These are phyloP conservation scores for Immersiella caudata DNA, from an alignment of 495 filamentous ascomycete genomes.

Conservation along the genomic window DNA sequence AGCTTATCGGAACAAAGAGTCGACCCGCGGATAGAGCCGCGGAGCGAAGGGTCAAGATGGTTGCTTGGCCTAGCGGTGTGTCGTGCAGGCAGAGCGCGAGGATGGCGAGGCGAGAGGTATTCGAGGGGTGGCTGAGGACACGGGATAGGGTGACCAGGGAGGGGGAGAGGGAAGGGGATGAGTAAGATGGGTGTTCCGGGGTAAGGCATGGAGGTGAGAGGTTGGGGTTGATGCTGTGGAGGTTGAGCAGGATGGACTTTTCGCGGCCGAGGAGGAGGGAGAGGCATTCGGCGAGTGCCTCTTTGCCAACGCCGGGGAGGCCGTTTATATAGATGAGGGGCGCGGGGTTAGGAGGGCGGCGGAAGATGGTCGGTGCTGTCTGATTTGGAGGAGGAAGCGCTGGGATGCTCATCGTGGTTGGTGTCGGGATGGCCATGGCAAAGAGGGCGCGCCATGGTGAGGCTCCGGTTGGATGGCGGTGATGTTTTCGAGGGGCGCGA, in stretches of 20 bases:
- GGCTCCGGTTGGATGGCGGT: no score
- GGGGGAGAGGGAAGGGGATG: not conserved
- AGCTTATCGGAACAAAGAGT: constrained; percentile 25
- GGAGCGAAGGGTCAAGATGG: constrained; percentile 20
- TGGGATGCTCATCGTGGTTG: not conserved
- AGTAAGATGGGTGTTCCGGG: not conserved
- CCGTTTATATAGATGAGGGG: constrained; percentile 39
- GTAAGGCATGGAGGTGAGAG: no score
- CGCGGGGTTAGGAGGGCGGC: constrained; percentile 20
- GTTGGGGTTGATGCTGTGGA: no score
- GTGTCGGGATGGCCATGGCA: not conserved
- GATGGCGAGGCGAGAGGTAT: constrained; percentile 25
- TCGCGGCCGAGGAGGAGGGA: constrained; percentile 30
- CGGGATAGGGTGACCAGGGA: constrained; percentile 24
- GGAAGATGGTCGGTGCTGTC: not conserved
- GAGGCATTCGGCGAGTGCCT: constrained; percentile 34
- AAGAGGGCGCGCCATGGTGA: no score
- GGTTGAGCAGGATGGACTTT: constrained; percentile 32
- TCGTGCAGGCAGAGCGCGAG: constrained; percentile 29
- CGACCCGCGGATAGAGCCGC: constrained; percentile 26
- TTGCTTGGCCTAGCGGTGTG: constrained; percentile 23
- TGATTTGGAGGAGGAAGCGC: no score
- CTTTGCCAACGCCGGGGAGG: constrained; percentile 35
- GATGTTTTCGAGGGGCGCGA: no score
- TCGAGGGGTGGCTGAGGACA: constrained; percentile 23